These are phyloP conservation scores for Auricularia cornea DNA, from an alignment of 768 basidiomycete genomes.

Conservation along the genomic window DNA sequence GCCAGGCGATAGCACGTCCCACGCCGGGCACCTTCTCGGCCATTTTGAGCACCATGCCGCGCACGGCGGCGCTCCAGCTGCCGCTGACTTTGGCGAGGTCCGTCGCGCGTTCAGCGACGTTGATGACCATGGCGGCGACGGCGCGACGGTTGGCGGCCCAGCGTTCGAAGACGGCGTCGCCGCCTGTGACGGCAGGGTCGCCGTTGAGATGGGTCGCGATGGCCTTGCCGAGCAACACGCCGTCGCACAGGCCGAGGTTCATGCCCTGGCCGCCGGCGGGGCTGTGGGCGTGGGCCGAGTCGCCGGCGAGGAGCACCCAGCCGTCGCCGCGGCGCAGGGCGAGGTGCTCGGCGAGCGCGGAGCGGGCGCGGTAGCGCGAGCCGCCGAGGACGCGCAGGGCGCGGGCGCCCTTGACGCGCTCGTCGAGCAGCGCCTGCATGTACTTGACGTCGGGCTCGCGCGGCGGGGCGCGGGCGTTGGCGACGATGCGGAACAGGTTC, in stretches of 20 bases:
- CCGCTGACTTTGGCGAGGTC: slow-evolving; percentile 4
- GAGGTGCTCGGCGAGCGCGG: slow-evolving; percentile 4
- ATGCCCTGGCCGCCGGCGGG: slow-evolving; percentile 50
- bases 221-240: slow-evolving; percentile 36
- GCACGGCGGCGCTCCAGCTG: not conserved
- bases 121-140: slow-evolving; percentile 35
- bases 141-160: slow-evolving; percentile 30
- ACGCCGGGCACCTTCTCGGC: not conserved
- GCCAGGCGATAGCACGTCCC: not conserved
- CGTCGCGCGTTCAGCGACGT: slow-evolving; percentile 30
- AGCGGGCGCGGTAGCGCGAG: slow-evolving; percentile 6
- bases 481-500: not conserved
- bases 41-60: not conserved
- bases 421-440: slow-evolving; percentile 3
- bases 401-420: not conserved
- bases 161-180: slow-evolving; percentile 25
- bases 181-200: slow-evolving; percentile 8
- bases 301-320: slow-evolving; percentile 27
- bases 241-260: slow-evolving; percentile 53
- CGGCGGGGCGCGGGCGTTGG: not conserved
- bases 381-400: not conserved
- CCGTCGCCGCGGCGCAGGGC: not conserved
- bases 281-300: slow-evolving; percentile 47
- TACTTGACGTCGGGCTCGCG: slow-evolving; percentile 3
- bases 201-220: slow-evolving; percentile 28